Evolutionary conservation across 495 filamentous ascomycete species (phyloP), one percentile per base, ranked within the genome.

Genomic region (Penicillium fimorum): DNA sequence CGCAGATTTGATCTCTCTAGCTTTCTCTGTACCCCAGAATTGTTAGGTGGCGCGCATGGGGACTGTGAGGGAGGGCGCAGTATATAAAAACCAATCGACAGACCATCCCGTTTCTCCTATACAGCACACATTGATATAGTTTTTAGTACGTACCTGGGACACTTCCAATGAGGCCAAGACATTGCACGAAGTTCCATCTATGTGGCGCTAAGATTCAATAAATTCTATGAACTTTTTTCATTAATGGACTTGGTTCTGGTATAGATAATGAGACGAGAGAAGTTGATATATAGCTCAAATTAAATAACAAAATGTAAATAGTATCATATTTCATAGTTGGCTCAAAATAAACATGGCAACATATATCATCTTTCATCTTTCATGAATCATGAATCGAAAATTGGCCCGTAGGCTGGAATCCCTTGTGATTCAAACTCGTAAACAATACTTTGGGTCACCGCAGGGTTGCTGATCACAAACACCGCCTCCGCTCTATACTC

Each of bases 381-480:
- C 46, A 47, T 47, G 27, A 53, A 40, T 72, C 65, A 89, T 25
- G 86, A 88, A 70, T 90, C 87, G 68, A 87, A 90, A 49, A 90
- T 86, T 3, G 87, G 81, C 29, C 87, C 87, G 68, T 82, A 90
- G 5, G 87, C 83, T 11, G 84, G 79, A 18, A 89, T 70, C 0
- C 85, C 84, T 40, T 85, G 73, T 4, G 68, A 78, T 65, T 88
- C 83, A 66, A 91, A 73, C 12, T 81, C 84, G 65, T 83, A 88
- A 8, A 89, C 84, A 40, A 89, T 76, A 69, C 84, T 82, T 61
- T 76, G 72, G 38, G 86, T 90, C 37, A 89, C 75, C 53, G 70
- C 80, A 57, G 83, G 84, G 66, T 90, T 90, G 40, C 77, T 81
- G 58, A 91, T 87, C 43, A 88, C 75, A 64, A 87, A 82, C 15